These are phyloP conservation scores for Wickerhamiella slavikovae DNA, from an alignment of 805 yeast species.

Conservation along the genomic window DNA sequence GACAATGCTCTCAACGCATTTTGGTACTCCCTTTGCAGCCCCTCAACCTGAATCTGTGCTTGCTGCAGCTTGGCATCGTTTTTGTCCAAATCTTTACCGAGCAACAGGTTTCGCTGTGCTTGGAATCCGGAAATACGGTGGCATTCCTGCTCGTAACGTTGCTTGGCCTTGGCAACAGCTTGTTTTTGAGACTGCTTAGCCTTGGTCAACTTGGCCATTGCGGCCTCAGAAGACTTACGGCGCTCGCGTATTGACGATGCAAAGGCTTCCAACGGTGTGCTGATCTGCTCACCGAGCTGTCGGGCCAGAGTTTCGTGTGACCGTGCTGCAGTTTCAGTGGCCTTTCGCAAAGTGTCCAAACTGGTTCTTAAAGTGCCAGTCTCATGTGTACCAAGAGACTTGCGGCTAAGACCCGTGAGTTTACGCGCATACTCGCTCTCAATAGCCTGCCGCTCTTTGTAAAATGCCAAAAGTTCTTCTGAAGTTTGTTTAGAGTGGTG, in stretches of 20 bases:
- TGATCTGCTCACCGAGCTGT: constrained; percentile 30
- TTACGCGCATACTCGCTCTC: constrained; percentile 55
- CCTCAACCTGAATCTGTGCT: constrained; percentile 23
- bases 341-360: constrained; percentile 35
- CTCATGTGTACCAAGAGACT: constrained; percentile 33
- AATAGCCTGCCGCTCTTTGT: constrained; percentile 33
- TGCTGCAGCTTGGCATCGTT: constrained; percentile 34
- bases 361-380: constrained; percentile 39
- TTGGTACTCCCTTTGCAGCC: constrained; percentile 36
- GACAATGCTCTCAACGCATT: constrained; percentile 30
- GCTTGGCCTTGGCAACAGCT: constrained; percentile 18
- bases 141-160: constrained; percentile 37
- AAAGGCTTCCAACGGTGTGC: constrained; percentile 33
- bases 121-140: constrained; percentile 34
- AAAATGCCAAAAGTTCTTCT: constrained; percentile 28
- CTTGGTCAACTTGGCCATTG: constrained; percentile 32
- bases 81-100: constrained; percentile 54
- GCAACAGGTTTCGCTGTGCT: constrained; percentile 43
- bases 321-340: constrained; percentile 37
- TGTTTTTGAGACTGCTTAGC: constrained; percentile 22
- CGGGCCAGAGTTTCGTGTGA: constrained; percentile 32
- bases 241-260: constrained; percentile 29
- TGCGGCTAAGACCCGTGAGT: constrained; percentile 30
- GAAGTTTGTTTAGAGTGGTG: constrained; percentile 38
- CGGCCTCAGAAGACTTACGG: constrained; percentile 34